phyloP scores from a whole-genome alignment of 306 rosid genomes.

The Cucumis hystrix region DNA sequence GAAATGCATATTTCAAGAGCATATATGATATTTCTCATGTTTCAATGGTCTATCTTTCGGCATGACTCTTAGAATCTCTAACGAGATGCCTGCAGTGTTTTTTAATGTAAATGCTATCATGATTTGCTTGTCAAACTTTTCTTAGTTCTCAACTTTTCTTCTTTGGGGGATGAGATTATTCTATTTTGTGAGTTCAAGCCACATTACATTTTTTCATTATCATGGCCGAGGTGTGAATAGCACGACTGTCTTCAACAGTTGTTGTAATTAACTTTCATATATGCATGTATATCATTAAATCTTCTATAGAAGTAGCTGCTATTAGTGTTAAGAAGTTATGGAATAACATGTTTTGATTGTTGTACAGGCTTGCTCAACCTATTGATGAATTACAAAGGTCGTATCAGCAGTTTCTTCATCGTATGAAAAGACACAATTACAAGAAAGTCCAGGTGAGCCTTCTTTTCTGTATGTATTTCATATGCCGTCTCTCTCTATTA shows the following conservation, averaged over 20 bases:
- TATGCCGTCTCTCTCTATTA: not conserved
- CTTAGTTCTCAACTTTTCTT: not conserved
- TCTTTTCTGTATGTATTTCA: not conserved
- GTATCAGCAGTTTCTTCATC: constrained; percentile 72
- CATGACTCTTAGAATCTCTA: not conserved
- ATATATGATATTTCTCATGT: not conserved
- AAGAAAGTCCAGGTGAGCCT: constrained; percentile 42
- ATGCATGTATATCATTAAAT: not conserved
- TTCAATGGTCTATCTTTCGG: not conserved
- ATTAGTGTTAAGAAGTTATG: not conserved
- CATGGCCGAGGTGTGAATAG: not conserved
- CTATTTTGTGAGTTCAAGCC: not conserved
- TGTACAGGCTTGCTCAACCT: constrained; percentile 77
- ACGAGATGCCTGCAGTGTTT: not conserved
- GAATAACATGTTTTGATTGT: constrained; percentile 1
- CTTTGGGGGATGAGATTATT: not conserved
- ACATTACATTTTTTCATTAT: not conserved
- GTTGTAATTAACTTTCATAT: not conserved
- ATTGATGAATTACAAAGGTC: constrained; percentile 61
- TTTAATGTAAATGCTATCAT: not conserved
- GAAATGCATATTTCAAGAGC: not conserved
- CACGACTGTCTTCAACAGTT: not conserved
- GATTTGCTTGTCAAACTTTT: not conserved
- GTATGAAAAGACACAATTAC: constrained; percentile 42
- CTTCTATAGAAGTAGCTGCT: not conserved